phyloP scores from a whole-genome alignment of 805 yeast genomes.

The Saccharomycopsis capsularis region DNA sequence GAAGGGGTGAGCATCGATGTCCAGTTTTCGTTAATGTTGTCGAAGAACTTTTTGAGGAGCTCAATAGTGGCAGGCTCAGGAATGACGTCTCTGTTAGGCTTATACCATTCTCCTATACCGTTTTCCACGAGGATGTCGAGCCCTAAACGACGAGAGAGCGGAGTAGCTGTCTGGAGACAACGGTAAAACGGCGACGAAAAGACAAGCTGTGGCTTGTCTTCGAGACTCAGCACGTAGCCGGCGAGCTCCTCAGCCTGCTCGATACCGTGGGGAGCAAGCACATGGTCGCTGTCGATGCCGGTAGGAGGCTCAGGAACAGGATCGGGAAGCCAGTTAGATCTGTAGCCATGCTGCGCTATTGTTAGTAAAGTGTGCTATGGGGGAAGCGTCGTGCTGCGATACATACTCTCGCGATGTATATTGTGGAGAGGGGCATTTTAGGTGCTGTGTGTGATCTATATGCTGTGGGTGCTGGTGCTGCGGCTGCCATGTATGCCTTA shows the following conservation, averaged over 20 bases:
- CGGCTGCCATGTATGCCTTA: too few relatives aligned
- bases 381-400: too few relatives aligned
- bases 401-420: slow-evolving; percentile 54
- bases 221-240: slow-evolving; percentile 40
- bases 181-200: slow-evolving; percentile 83
- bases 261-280: slow-evolving; percentile 80
- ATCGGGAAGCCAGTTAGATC: slow-evolving; percentile 56
- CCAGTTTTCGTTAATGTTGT: slow-evolving; percentile 40
- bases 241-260: slow-evolving; percentile 82
- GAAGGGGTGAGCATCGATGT: slow-evolving; percentile 55
- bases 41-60: slow-evolving; percentile 47
- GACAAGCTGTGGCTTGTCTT: slow-evolving; percentile 52
- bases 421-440: slow-evolving; percentile 46
- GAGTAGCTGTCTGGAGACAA: slow-evolving; percentile 76
- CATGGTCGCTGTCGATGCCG: slow-evolving; percentile 85
- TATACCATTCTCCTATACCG: slow-evolving; percentile 92
- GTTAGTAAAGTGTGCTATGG: neutral
- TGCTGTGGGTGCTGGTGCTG: too few relatives aligned
- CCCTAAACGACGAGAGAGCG: slow-evolving; percentile 53
- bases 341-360: slow-evolving; percentile 73
- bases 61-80: slow-evolving; percentile 61
- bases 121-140: slow-evolving; percentile 61
- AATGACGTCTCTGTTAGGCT: slow-evolving; percentile 55
- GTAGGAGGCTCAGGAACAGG: slow-evolving; percentile 82
- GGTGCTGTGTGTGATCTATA: neutral